Percentiles rank a stretch among this genome's conserved stretches.
Conservation (phyloP, 2,329 filamentous ascomycete genomes). For the Elsinoe ampelina region DNA sequence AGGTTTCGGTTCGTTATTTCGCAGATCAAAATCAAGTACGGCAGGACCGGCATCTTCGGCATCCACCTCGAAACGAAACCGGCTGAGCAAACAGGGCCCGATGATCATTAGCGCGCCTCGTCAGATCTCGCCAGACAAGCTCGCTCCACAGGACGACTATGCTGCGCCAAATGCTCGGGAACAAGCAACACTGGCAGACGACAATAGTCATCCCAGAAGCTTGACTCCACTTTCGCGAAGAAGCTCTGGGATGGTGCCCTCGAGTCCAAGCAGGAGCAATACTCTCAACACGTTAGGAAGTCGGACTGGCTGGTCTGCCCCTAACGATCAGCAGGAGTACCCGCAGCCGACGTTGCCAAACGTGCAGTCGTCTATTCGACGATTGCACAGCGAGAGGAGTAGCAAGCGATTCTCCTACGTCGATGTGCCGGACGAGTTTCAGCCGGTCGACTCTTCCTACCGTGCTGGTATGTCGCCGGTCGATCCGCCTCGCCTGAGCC, state of each 20-base stretch:
- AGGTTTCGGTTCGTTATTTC: conserved; percentile 35
- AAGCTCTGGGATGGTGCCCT: conserved; percentile 1
- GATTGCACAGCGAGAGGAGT: conserved; percentile 3
- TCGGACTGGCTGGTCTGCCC: not conserved
- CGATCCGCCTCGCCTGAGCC: conserved; percentile 3
- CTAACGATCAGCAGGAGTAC: not conserved
- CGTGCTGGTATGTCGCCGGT: conserved; percentile 1
- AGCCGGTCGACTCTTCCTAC: conserved; percentile 6
- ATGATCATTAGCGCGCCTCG: conserved; percentile 13
- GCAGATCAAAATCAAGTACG: conserved; percentile 28
- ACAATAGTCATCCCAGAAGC: conserved; percentile 7
- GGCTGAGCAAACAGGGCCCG: conserved; percentile 11
- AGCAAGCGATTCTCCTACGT: conserved; percentile 10
- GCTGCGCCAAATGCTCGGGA: not conserved
- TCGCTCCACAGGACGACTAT: not conserved
- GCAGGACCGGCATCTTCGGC: conserved; percentile 18
- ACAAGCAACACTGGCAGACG: conserved; percentile 10
- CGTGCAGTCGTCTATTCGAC: not conserved
- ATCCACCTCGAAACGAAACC: not conserved
- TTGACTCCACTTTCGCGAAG: conserved; percentile 3
- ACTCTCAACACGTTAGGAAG: conserved; percentile 1
- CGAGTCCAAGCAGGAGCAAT: not conserved
- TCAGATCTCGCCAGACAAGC: conserved; percentile 7
- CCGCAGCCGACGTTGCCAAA: conserved; percentile 8
- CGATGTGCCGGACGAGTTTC: conserved; percentile 10